These are phyloP conservation scores for Paxillus rubicundulus DNA, from an alignment of 768 basidiomycete species.

Conservation along the genomic window DNA sequence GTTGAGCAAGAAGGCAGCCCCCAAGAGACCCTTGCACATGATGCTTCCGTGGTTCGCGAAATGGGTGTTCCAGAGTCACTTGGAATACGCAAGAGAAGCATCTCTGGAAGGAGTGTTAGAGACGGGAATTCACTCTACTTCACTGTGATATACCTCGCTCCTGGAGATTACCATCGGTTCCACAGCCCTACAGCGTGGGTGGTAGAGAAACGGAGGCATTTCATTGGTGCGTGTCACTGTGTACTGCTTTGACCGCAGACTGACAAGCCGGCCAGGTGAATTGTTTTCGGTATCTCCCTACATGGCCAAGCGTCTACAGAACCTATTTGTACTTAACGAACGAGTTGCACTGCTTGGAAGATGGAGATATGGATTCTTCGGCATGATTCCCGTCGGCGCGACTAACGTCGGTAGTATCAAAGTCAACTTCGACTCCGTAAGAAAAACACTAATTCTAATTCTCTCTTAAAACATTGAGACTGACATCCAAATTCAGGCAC, in stretches of 20 bases:
- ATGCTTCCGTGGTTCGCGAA: constrained; percentile 67
- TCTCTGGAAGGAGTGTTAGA: constrained; percentile 50
- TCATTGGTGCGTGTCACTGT: constrained; percentile 62
- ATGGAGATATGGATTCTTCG: constrained; percentile 95
- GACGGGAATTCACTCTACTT: constrained; percentile 88
- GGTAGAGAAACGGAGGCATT: constrained; percentile 92
- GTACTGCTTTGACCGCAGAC: not conserved
- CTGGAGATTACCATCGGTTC: constrained; percentile 98
- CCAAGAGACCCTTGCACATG: constrained; percentile 60
- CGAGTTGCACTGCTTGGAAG: constrained; percentile 91
- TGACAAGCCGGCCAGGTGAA: constrained; percentile 54
- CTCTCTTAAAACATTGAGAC: not conserved
- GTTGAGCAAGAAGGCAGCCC: constrained; percentile 55
- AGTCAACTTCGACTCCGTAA: constrained; percentile 89
- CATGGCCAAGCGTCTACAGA: constrained; percentile 87
- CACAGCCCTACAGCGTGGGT: constrained; percentile 97
- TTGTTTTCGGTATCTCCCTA: constrained; percentile 96
- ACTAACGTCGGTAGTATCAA: constrained; percentile 97
- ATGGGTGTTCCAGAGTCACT: constrained; percentile 56
- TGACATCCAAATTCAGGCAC: constrained; percentile 44
- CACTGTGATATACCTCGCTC: constrained; percentile 94
- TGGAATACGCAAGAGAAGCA: constrained; percentile 31
- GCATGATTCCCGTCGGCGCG: constrained; percentile 97
- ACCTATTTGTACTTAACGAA: constrained; percentile 97
- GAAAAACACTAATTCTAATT: constrained; percentile 2